Conservation (phyloP, 73 alveolate species). For the Tetrahymena elliotti region DNA sequence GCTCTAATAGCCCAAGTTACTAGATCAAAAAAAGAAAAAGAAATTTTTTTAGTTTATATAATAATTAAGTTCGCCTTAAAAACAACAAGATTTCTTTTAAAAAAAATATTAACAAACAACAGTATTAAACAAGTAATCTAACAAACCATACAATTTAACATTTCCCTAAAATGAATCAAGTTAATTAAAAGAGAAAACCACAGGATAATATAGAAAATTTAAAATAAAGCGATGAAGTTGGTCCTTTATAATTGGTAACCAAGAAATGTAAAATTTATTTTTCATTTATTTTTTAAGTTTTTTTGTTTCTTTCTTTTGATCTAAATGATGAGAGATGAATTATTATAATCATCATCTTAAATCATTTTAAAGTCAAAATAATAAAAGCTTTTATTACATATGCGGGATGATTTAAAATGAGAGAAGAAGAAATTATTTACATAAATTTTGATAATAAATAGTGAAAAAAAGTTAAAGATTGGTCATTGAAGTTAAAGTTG, state of each 20-base stretch:
- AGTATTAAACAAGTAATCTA: background rate
- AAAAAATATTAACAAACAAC: too few species aligned
- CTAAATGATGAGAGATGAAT: too few species aligned
- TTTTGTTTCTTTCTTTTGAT: too few species aligned
- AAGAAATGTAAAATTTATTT: background rate
- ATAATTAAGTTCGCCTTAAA: background rate
- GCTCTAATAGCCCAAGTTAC: too few species aligned
- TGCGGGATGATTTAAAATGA: too few species aligned
- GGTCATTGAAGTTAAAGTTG: background rate
- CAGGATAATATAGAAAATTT: background rate
- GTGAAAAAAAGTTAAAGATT: background rate
- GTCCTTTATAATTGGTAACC: background rate
- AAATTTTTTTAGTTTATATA: too few species aligned
- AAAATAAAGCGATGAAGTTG: background rate
- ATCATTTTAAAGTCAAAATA: too few species aligned
- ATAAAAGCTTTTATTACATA: too few species aligned
- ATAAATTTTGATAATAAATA: background rate
- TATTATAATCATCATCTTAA: too few species aligned
- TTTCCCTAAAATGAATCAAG: background rate
- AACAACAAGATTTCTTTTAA: background rate
- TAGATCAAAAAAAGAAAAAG: background rate
- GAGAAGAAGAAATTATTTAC: background rate
- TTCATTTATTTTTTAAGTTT: background rate
- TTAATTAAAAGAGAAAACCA: background rate
- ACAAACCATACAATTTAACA: background rate